These are phyloP conservation scores for Neohortaea acidophila DNA, from an alignment of 495 filamentous ascomycete genomes.

Conservation along the genomic window DNA sequence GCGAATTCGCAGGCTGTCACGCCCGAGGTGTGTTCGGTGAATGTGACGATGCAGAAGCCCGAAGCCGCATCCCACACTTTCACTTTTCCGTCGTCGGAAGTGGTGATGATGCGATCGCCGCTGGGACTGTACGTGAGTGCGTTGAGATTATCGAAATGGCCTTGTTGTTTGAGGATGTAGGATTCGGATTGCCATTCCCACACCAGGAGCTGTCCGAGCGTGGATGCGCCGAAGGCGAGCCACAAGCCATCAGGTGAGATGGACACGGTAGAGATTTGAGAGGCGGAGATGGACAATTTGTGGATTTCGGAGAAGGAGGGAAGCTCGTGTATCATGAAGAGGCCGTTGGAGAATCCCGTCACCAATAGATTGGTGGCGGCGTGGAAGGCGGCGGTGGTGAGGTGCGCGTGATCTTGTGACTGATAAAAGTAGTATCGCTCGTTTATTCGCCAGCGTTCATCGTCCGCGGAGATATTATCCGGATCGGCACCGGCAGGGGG, in stretches of 20 bases:
- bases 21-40: slow-evolving; percentile 88
- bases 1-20: slow-evolving; percentile 94
- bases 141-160: slow-evolving; percentile 95
- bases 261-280: slow-evolving; percentile 83
- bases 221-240: slow-evolving; percentile 95
- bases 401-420: slow-evolving; percentile 50
- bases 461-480: slow-evolving; percentile 41
- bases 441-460: slow-evolving; percentile 66
- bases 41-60: slow-evolving; percentile 94
- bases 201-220: slow-evolving; percentile 81
- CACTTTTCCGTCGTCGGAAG: slow-evolving; percentile 90
- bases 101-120: slow-evolving; percentile 79
- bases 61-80: slow-evolving; percentile 96
- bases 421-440: slow-evolving; percentile 87
- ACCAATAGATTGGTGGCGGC: slow-evolving; percentile 73
- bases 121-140: slow-evolving; percentile 84
- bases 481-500: slow-evolving; percentile 27
- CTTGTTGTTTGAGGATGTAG: slow-evolving; percentile 97
- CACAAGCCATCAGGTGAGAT: slow-evolving; percentile 91
- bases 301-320: slow-evolving; percentile 96
- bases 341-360: slow-evolving; percentile 82
- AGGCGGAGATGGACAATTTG: slow-evolving; percentile 82
- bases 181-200: slow-evolving; percentile 99
- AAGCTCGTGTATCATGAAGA: slow-evolving; percentile 87
- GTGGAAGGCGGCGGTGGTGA: slow-evolving; percentile 80